These are phyloP conservation scores for Candida caryicola DNA, from an alignment of 805 yeast genomes.

Conservation along the genomic window DNA sequence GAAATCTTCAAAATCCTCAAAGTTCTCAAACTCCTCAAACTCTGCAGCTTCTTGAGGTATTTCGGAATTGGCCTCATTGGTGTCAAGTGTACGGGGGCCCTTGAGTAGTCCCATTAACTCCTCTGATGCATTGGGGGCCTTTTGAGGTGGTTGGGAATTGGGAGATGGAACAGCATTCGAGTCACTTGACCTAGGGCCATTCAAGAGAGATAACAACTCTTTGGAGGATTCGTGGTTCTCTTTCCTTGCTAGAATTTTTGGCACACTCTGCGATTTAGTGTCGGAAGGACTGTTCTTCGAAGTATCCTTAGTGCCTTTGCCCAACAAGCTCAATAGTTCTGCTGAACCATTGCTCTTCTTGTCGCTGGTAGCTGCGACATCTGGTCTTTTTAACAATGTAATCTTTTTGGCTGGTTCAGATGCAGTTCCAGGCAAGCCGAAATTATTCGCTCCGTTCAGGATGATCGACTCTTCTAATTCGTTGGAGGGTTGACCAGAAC, in stretches of 20 bases:
- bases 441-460: conserved; percentile 9
- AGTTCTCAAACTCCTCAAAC: conserved; percentile 33
- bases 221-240: conserved; percentile 1
- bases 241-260: background rate
- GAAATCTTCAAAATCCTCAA: conserved; percentile 32
- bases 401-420: conserved; percentile 23
- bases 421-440: conserved; percentile 10
- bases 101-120: conserved; percentile 15
- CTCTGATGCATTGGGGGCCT: conserved; percentile 3
- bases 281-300: background rate
- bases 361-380: background rate
- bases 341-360: conserved; percentile 5
- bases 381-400: conserved; percentile 27
- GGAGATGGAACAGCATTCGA: background rate
- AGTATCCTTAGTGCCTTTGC: background rate
- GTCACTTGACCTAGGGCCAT: conserved; percentile 3
- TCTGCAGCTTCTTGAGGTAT: conserved; percentile 14
- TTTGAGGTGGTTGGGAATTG: background rate
- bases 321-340: conserved; percentile 14
- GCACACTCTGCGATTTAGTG: background rate
- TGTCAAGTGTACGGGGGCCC: no score
- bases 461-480: conserved; percentile 22
- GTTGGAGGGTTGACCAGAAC: conserved; percentile 19
- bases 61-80: background rate
- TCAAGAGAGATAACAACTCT: conserved; percentile 6